Evolutionary conservation across 1,284 basidiomycete genomes (phyloP).

Genomic region (Exobasidium rhododendri): DNA sequence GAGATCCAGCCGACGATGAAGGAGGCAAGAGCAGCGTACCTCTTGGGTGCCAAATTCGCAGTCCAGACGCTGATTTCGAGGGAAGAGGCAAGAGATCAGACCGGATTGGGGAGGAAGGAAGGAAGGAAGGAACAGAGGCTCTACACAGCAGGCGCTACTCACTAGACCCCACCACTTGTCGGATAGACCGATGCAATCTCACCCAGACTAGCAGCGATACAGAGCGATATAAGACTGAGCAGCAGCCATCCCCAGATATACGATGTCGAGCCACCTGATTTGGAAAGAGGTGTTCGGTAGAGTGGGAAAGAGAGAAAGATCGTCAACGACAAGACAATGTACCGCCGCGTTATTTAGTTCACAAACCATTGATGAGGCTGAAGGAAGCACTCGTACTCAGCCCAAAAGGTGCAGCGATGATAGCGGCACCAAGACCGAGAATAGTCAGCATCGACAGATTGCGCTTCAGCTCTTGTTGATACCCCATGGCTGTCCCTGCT

Average conservation of each 20-base stretch:
- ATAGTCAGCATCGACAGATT: slow-evolving; percentile 58
- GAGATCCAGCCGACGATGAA: slow-evolving; percentile 60
- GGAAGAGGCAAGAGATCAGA: background rate
- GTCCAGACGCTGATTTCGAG: slow-evolving; percentile 9
- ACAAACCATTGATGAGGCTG: slow-evolving; percentile 58
- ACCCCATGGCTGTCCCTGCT: slow-evolving; percentile 48
- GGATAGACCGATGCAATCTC: slow-evolving; percentile 59
- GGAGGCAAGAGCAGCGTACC: slow-evolving; percentile 56
- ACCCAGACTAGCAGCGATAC: slow-evolving; percentile 57
- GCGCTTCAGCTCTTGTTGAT: slow-evolving; percentile 57
- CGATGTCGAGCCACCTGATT: slow-evolving; percentile 56
- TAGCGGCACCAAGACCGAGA: slow-evolving; percentile 57
- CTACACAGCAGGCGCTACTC: background rate
- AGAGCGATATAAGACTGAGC: slow-evolving; percentile 58
- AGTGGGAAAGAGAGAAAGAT: too few species aligned
- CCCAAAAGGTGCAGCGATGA: slow-evolving; percentile 57
- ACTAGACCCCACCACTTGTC: slow-evolving; percentile 58
- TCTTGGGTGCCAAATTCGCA: slow-evolving; percentile 56
- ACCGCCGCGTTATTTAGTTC: too few species aligned
- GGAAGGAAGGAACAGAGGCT: background rate
- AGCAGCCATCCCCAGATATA: slow-evolving; percentile 58
- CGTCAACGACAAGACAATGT: slow-evolving; percentile 54
- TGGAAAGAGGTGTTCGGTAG: too few species aligned
- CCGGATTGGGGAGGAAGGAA: background rate
- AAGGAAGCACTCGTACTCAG: slow-evolving; percentile 57